Conservation (phyloP, 2,329 filamentous ascomycete species). For the Tolypocladium pustulatum region DNA sequence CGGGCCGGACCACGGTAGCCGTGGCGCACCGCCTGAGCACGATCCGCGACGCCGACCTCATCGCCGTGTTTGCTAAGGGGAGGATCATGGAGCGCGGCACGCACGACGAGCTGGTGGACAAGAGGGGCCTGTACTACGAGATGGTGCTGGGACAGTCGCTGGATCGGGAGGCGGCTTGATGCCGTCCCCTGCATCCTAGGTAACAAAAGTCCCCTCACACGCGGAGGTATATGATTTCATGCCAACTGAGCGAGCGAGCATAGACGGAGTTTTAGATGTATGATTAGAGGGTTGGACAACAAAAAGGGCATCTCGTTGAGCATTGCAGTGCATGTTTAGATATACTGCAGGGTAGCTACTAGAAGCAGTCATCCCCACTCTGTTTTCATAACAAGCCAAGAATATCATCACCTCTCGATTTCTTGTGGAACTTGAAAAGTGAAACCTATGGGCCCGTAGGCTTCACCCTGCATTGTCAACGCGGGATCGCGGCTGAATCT, state of each 20-base stretch:
- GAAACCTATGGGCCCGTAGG: too few relatives aligned
- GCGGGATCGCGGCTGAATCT: too few relatives aligned
- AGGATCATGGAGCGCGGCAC: constrained; percentile 47
- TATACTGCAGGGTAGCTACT: background rate
- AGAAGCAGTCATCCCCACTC: too few relatives aligned
- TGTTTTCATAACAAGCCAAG: too few relatives aligned
- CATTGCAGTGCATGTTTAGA: background rate
- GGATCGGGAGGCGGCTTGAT: constrained; percentile 18
- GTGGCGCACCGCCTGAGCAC: constrained; percentile 52
- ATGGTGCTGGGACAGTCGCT: constrained; percentile 38
- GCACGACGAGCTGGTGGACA: constrained; percentile 45
- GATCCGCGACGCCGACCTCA: constrained; percentile 48
- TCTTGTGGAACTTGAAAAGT: too few relatives aligned
- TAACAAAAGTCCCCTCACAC: background rate
- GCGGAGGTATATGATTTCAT: background rate
- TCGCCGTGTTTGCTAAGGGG: constrained; percentile 44
- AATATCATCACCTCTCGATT: too few relatives aligned
- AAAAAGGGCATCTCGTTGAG: too few relatives aligned
- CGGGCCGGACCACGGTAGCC: constrained; percentile 44
- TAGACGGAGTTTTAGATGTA: background rate
- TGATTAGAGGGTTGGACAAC: background rate
- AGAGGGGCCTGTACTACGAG: constrained; percentile 37
- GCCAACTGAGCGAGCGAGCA: background rate
- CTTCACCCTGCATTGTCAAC: too few relatives aligned
- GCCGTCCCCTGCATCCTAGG: background rate